These are phyloP conservation scores for Lentinula guzmanii DNA, from an alignment of 768 basidiomycete species.

Conservation along the genomic window DNA sequence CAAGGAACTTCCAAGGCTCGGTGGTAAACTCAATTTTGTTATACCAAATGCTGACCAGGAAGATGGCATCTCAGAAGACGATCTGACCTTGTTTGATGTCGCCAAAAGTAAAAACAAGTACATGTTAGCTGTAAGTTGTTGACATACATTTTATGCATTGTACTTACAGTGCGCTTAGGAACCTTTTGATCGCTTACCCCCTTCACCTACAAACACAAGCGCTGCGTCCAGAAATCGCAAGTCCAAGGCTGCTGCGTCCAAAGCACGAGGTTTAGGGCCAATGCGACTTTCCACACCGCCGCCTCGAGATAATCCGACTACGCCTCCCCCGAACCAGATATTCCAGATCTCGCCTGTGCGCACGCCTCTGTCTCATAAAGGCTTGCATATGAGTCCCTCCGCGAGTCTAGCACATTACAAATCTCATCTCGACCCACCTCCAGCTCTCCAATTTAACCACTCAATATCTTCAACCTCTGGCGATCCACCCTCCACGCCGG, in stretches of 20 bases:
- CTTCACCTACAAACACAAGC: slow-evolving; percentile 5
- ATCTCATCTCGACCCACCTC: slow-evolving; percentile 59
- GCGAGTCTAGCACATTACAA: slow-evolving; percentile 66
- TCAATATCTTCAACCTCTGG: slow-evolving; percentile 28
- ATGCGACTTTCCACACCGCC: slow-evolving; percentile 20
- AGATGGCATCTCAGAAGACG: slow-evolving; percentile 2
- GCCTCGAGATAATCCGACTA: background rate
- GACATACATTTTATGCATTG: background rate
- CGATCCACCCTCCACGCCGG: slow-evolving; percentile 37
- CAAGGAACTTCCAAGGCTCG: slow-evolving; percentile 26
- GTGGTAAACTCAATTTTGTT: slow-evolving; percentile 26
- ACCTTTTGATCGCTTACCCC: slow-evolving; percentile 3
- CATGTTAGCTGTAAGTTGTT: slow-evolving; percentile 1
- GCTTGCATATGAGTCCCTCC: slow-evolving; percentile 64
- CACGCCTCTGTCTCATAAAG: slow-evolving; percentile 67
- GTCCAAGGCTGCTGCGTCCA: background rate
- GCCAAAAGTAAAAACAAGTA: background rate
- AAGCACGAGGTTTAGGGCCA: background rate
- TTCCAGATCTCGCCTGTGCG: slow-evolving; percentile 49
- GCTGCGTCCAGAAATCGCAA: slow-evolving; percentile 15
- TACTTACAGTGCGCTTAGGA: background rate
- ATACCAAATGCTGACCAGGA: background rate
- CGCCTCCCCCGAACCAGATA: slow-evolving; percentile 3
- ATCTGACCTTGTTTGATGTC: background rate
- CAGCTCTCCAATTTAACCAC: slow-evolving; percentile 32